Evolutionary conservation across 805 yeast species (phyloP), one percentile per base, ranked within the genome.

Genomic region (Yarrowia divulgata): DNA sequence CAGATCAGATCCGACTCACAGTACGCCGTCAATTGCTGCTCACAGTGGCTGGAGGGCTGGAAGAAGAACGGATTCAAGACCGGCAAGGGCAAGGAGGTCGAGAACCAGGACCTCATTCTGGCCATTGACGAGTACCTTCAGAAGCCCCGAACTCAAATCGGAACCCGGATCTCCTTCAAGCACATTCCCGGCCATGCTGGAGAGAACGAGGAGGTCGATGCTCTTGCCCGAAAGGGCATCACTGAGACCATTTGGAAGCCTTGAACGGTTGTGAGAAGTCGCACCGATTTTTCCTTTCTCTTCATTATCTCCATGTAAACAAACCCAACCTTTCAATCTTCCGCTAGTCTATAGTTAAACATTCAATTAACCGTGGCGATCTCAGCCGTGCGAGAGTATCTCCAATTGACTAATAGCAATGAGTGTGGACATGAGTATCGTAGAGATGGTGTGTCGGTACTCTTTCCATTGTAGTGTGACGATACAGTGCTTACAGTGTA

Each of bases 1-100:
- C 50, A 90, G 90, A 52, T 83, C 84, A 54, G 88, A 88, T 78
- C 92, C 88, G 98, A 97, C 94, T 83, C 97, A 89, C 75, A 95
- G 85, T 45, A 94, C 97, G 73, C 97, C 96, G 52, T 60, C 52
- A 60, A 60, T 42, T 60, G 66, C 52, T 60, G 66, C 42, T 60
- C 66, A 8, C 66, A 60, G 52, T 60, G 66, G 66, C 66, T 60
- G 34, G 66, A 60, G 52, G 66, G 52, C 52, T 60, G 66, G 66
- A 60, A 60, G 52, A 42, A 45, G 42, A 60, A 60, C 35, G 52
- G 52, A 52, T 60, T 43, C 52, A 60, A 60, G 42, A 60, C 50
- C 32, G 52, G 42, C 42, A 60, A 60, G 66, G 52, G 52, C n/a
- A 43, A 60, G 18, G 66, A 60, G 5, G 66, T 60, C 14, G 66